phyloP scores from a whole-genome alignment of 345 rosid genomes.

The Draba incana region DNA sequence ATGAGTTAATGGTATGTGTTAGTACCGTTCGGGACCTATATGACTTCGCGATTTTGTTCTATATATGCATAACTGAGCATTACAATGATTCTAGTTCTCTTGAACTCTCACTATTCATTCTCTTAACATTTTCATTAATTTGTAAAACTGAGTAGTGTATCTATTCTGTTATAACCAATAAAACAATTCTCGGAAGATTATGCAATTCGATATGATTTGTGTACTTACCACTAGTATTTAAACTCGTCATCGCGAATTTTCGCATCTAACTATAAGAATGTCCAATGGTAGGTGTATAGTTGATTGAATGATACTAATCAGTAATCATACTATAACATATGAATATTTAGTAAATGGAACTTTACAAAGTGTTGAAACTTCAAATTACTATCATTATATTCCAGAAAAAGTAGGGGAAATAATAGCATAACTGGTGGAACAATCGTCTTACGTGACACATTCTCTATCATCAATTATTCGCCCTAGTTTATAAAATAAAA shows the following conservation, averaged over 20 bases:
- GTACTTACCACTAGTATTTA: too few species aligned
- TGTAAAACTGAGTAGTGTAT: too few species aligned
- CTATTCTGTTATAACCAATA: too few species aligned
- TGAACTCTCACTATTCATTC: too few species aligned
- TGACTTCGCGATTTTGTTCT: too few species aligned
- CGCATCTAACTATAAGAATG: not conserved
- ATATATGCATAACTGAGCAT: too few species aligned
- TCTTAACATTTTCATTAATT: too few species aligned
- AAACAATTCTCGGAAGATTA: too few species aligned
- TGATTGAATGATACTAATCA: conserved; percentile 6
- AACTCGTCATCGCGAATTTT: too few species aligned
- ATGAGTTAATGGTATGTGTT: not conserved
- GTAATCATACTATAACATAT: conserved; percentile 4
- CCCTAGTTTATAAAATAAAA: not conserved
- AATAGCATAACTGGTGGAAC: conserved; percentile 25
- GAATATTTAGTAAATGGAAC: not conserved
- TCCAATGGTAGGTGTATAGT: conserved; percentile 15
- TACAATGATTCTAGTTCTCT: too few species aligned
- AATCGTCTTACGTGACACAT: conserved; percentile 33
- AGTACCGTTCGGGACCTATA: too few species aligned
- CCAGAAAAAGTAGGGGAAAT: conserved; percentile 13
- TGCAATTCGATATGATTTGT: too few species aligned
- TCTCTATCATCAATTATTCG: conserved; percentile 42
- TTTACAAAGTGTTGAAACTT: conserved; percentile 26
- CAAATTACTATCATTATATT: conserved; percentile 23